Conservation (phyloP, 2,329 filamentous ascomycete genomes). For the Sporothrix brasiliensis region DNA sequence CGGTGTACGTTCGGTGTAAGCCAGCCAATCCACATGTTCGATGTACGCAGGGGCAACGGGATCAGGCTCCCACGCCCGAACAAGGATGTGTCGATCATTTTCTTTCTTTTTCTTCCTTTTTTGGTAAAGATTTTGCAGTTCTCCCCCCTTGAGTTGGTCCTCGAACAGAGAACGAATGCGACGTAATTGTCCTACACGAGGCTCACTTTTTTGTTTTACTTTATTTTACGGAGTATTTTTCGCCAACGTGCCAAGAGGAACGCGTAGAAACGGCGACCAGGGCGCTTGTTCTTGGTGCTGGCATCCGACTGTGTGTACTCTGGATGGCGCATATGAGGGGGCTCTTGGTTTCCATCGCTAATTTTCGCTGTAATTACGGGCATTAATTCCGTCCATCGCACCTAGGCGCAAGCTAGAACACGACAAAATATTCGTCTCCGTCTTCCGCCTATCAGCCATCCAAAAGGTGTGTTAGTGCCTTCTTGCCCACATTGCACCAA, state of each 20-base stretch:
- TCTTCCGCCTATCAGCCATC: too few species aligned
- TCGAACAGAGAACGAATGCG: too few species aligned
- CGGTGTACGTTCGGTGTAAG: slow-evolving; percentile 1
- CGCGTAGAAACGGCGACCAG: too few species aligned
- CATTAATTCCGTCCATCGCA: not conserved
- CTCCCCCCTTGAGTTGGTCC: too few species aligned
- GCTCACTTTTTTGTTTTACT: too few species aligned
- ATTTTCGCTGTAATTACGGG: slow-evolving; percentile 7
- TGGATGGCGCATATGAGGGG: not conserved
- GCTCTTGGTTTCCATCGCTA: not conserved
- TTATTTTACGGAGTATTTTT: too few species aligned
- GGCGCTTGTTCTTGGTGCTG: not conserved
- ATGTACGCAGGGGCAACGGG: not conserved
- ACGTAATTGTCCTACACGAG: too few species aligned
- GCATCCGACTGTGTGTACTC: not conserved
- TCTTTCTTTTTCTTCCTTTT: not conserved
- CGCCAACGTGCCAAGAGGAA: too few species aligned
- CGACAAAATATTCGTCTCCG: not conserved
- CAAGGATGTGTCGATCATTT: not conserved
- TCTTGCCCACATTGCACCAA: not conserved
- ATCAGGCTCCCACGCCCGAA: not conserved
- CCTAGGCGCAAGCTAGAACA: too few species aligned
- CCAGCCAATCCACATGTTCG: not conserved
- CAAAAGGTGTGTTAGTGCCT: not conserved
- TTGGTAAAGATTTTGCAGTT: too few species aligned